phyloP scores from a whole-genome alignment of 2,329 filamentous ascomycete genomes.

The Sarocladium oryzae region DNA sequence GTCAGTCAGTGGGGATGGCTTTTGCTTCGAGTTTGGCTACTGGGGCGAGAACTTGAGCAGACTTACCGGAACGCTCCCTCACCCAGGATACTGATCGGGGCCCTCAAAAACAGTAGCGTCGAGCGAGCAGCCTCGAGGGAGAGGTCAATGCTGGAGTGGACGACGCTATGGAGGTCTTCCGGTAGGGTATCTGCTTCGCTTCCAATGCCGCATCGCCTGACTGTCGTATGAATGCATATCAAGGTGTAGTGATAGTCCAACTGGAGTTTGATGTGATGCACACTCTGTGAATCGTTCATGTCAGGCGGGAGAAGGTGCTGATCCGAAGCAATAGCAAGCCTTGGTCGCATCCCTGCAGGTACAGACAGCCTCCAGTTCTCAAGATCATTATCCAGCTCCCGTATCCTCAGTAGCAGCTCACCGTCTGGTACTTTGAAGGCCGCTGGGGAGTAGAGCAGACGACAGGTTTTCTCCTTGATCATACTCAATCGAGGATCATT shows the following conservation, averaged over 20 bases:
- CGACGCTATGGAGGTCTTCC: conserved; percentile 31
- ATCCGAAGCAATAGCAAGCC: conserved; percentile 30
- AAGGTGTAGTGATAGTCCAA: conserved; percentile 51
- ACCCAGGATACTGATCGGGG: background rate
- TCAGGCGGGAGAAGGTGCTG: background rate
- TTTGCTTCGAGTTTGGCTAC: no score
- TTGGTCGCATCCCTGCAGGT: conserved; percentile 37
- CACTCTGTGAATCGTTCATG: conserved; percentile 25
- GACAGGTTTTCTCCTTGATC: background rate
- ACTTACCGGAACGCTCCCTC: background rate
- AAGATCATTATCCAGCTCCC: conserved; percentile 49
- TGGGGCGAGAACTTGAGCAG: no score
- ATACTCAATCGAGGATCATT: background rate
- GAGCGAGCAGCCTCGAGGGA: conserved; percentile 50
- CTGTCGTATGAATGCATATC: conserved; percentile 48
- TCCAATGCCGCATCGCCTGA: conserved; percentile 37
- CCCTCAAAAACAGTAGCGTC: conserved; percentile 26
- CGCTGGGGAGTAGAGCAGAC: conserved; percentile 16
- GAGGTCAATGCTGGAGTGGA: conserved; percentile 45
- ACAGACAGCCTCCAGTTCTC: conserved; percentile 48
- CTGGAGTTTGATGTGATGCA: conserved; percentile 40
- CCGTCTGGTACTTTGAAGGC: conserved; percentile 44
- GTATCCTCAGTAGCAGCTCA: conserved; percentile 45
- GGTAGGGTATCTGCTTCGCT: conserved; percentile 10
- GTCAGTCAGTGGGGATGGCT: no score